phyloP scores from a whole-genome alignment of 2,329 filamentous ascomycete genomes.

The Cladosporium oxysporum region DNA sequence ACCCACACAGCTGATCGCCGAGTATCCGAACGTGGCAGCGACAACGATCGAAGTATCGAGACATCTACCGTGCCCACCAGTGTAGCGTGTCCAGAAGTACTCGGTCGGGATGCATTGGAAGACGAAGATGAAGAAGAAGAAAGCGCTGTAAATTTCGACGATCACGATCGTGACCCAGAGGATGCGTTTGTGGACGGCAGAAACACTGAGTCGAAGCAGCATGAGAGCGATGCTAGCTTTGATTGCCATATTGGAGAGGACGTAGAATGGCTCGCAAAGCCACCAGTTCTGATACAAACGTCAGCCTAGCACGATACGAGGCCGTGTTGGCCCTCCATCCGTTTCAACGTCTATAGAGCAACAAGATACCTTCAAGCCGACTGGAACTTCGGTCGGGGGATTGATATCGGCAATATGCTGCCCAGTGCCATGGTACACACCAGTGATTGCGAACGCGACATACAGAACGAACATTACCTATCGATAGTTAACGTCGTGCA shows the following conservation, averaged over 20 bases:
- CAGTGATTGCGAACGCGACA: slow-evolving; percentile 20
- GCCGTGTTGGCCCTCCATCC: neutral
- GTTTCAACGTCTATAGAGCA: neutral
- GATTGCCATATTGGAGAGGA: slow-evolving; percentile 27
- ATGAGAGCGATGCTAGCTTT: slow-evolving; percentile 26
- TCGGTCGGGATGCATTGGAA: slow-evolving; percentile 24
- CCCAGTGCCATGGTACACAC: slow-evolving; percentile 23
- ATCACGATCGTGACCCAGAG: slow-evolving; percentile 21
- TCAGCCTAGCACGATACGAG: neutral
- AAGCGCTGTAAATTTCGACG: slow-evolving; percentile 22
- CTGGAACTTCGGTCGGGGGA: slow-evolving; percentile 18
- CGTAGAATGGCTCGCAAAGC: slow-evolving; percentile 36
- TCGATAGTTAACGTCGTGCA: neutral
- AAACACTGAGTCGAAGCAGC: slow-evolving; percentile 24
- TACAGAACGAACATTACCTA: slow-evolving; percentile 22
- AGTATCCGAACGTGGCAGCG: slow-evolving; percentile 23
- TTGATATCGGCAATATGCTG: slow-evolving; percentile 22
- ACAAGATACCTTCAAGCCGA: slow-evolving; percentile 20
- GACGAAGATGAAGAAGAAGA: slow-evolving; percentile 27
- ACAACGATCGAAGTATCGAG: slow-evolving; percentile 18
- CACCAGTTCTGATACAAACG: slow-evolving; percentile 33
- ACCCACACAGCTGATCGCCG: slow-evolving; percentile 22
- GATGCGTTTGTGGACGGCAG: slow-evolving; percentile 14
- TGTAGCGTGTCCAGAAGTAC: slow-evolving; percentile 25
- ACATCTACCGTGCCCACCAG: slow-evolving; percentile 22